phyloP scores from a whole-genome alignment of 2,329 filamentous ascomycete genomes.

The Fusarium transvaalense region DNA sequence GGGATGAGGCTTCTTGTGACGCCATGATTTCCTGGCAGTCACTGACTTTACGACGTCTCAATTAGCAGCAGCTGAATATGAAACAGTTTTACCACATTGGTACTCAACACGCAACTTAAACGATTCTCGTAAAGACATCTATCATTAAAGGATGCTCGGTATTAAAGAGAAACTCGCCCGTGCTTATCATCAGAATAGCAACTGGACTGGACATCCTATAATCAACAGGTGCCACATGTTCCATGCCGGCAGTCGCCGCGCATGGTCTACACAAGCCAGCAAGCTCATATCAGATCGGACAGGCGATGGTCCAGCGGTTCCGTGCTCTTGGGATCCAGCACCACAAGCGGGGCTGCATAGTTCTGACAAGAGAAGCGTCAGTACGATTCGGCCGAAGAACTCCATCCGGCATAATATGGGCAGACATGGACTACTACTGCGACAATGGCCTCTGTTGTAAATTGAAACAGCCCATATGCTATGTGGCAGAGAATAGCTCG shows the following conservation, averaged over 20 bases:
- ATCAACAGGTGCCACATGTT: neutral
- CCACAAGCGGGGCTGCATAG: slow-evolving; percentile 29
- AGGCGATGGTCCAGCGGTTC: slow-evolving; percentile 35
- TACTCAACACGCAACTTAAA: slow-evolving; percentile 4
- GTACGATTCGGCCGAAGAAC: slow-evolving; percentile 29
- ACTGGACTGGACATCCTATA: neutral
- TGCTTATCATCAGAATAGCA: neutral
- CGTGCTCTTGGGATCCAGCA: slow-evolving; percentile 36
- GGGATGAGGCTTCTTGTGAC: slow-evolving; percentile 28
- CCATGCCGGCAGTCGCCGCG: neutral
- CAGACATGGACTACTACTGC: neutral
- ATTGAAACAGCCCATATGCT: slow-evolving; percentile 2
- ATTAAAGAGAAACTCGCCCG: neutral
- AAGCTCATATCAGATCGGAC: slow-evolving; percentile 15
- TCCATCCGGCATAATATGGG: slow-evolving; percentile 10
- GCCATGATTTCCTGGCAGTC: slow-evolving; percentile 27
- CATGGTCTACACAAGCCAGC: slow-evolving; percentile 5
- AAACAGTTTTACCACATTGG: slow-evolving; percentile 37
- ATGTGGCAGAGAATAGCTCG: slow-evolving; percentile 7
- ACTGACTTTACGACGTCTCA: slow-evolving; percentile 37
- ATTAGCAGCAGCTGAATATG: slow-evolving; percentile 42
- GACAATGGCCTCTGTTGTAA: slow-evolving; percentile 12
- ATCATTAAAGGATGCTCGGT: neutral
- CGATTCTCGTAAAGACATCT: slow-evolving; percentile 9
- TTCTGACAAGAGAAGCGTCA: slow-evolving; percentile 27